These are phyloP conservation scores for Lodderomyces elongisporus DNA, from an alignment of 1,139 yeast genomes.

Conservation along the genomic window DNA sequence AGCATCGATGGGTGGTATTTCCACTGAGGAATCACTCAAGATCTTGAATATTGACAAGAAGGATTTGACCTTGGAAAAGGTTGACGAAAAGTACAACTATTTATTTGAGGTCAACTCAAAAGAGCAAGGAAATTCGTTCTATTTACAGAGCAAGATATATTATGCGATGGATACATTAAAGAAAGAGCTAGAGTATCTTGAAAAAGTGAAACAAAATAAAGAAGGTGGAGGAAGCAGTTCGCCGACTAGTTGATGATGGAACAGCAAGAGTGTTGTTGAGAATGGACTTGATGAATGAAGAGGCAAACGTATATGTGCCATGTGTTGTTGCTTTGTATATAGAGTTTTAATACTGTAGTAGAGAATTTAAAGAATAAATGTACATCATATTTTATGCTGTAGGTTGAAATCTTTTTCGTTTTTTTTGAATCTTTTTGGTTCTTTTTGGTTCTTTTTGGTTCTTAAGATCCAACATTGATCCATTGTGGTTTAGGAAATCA, in stretches of 20 bases:
- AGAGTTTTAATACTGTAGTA: no score
- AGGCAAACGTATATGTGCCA: not conserved
- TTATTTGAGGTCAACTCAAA: slow-evolving; percentile 84
- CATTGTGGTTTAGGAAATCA: no score
- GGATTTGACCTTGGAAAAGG: slow-evolving; percentile 52
- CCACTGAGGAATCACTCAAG: slow-evolving; percentile 86
- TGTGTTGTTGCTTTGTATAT: no score
- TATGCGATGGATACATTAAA: slow-evolving; percentile 52
- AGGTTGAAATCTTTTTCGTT: no score
- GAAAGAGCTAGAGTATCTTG: slow-evolving; percentile 43
- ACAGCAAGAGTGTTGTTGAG: slow-evolving; percentile 5
- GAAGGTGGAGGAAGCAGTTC: slow-evolving; percentile 12
- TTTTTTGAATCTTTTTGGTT: no score
- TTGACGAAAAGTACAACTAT: slow-evolving; percentile 74
- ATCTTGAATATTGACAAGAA: slow-evolving; percentile 72
- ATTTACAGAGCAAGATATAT: slow-evolving; percentile 85
- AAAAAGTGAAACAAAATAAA: slow-evolving; percentile 25
- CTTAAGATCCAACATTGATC: no score
- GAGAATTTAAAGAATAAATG: no score
- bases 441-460: no score
- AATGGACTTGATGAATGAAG: not conserved
- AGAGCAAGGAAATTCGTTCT: slow-evolving; percentile 92
- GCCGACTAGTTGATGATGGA: no score
- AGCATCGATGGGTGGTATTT: slow-evolving; percentile 63
- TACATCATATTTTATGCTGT: no score